Evolutionary conservation across 805 yeast species (phyloP).

Genomic region (Suhomyces emberorum): DNA sequence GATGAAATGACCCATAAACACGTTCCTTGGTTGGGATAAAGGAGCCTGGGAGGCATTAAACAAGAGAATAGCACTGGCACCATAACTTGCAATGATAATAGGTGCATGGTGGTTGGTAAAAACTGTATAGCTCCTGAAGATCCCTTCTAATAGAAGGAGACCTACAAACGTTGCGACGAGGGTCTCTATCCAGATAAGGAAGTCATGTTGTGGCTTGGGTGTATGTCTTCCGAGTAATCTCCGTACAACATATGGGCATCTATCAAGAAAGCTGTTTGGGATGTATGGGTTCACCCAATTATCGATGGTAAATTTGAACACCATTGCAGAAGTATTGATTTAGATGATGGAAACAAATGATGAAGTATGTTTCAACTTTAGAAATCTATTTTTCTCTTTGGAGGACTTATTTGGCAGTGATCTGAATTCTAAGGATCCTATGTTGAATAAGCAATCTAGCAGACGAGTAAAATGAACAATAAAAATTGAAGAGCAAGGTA

Average conservation of each 20-base stretch:
- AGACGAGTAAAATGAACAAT: too few species aligned
- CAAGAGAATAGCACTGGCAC: slow-evolving; percentile 59
- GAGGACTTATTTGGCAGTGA: too few species aligned
- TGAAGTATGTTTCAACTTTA: too few species aligned
- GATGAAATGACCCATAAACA: slow-evolving; percentile 54
- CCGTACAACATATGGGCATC: slow-evolving; percentile 32
- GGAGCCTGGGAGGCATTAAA: slow-evolving; percentile 57
- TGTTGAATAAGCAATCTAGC: too few species aligned
- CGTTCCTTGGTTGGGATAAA: slow-evolving; percentile 62
- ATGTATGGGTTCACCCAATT: slow-evolving; percentile 21
- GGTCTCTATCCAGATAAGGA: slow-evolving; percentile 45
- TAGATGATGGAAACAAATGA: too few species aligned
- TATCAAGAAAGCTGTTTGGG: slow-evolving; percentile 19
- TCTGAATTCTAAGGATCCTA: too few species aligned
- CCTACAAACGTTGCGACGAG: slow-evolving; percentile 47
- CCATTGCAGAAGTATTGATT: too few species aligned
- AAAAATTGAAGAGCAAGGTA: too few species aligned
- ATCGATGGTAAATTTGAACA: slow-evolving; percentile 40
- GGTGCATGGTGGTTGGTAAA: slow-evolving; percentile 44
- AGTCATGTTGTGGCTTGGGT: slow-evolving; percentile 31
- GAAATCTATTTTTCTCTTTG: too few species aligned
- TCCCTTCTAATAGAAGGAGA: slow-evolving; percentile 43
- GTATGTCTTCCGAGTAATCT: slow-evolving; percentile 40
- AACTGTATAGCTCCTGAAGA: slow-evolving; percentile 39
- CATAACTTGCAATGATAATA: slow-evolving; percentile 52